Evolutionary conservation across 2,329 filamentous ascomycete species (phyloP), one percentile per base, ranked within the genome.

Genomic region (Alternaria arborescens): DNA sequence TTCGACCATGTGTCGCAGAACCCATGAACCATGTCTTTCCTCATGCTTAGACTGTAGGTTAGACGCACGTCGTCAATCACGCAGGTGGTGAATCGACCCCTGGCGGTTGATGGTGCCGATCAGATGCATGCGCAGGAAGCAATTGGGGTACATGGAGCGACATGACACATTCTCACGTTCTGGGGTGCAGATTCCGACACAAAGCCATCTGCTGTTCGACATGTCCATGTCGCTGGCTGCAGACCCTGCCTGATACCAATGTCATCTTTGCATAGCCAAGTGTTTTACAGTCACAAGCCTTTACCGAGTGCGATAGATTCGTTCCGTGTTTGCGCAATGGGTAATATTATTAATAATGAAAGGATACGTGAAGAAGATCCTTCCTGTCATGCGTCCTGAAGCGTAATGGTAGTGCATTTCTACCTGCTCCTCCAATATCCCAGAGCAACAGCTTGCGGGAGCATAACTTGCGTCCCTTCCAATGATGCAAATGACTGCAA

Each of bases 301-400:
- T 26, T 14, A 24, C 20, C 20, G 1, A 38, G 14, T 36, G 12
- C 20, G 5, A 28, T 30, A 30, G 11, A 30, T 30, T 10, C 28
- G 5, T 30, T 30, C 44, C 11, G 48, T 30, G 28, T 55, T 53
- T 38, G 40, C 46, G 56, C 48, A 60, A 68, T 60, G 59, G 60
- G 58, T 68, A 52, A 57, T 67, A 71, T 73, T 73, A 73, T 71
- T 72, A 73, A 69, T 71, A 72, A 65, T 62, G 68, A 64, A 67
- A 69, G 56, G 53, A 58, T 58, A 38, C 20, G 36, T 46, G 52
- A 66, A 62, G 58, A 58, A 52, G 55, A 46, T 47, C 55, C 44
- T 63, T 58, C 62, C 57, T 50, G 44, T 52, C 55, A 58, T 61
- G 60, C 62, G 34, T 58, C 66, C 61, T 61, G 51, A 61, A 59